These are phyloP conservation scores for Tinospora cordifolia DNA, from an alignment of 164 flowering plant species.

Conservation along the genomic window DNA sequence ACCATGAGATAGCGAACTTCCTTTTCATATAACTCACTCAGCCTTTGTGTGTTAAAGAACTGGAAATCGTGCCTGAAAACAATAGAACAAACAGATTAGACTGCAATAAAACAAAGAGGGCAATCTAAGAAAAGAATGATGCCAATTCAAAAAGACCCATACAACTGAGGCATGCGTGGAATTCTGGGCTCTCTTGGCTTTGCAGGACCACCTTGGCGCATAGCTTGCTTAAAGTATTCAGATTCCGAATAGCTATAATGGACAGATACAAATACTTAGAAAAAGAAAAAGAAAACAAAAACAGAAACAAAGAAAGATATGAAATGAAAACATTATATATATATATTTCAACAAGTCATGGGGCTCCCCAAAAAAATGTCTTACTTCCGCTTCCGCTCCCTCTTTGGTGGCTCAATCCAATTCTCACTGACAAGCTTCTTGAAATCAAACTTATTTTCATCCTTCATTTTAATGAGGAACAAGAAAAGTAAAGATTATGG, in stretches of 20 bases:
- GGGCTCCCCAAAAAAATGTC: slow-evolving; percentile 8
- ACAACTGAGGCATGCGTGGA: slow-evolving; percentile 99
- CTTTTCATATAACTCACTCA: slow-evolving; percentile 86
- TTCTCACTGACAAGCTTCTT: slow-evolving; percentile 94
- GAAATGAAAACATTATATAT: too few relatives aligned
- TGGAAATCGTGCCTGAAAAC: slow-evolving; percentile 89
- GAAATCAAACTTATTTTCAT: slow-evolving; percentile 84
- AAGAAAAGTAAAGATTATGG: slow-evolving; percentile 1
- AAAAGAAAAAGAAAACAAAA: background rate
- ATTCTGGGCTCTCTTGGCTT: slow-evolving; percentile 92
- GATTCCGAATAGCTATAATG: slow-evolving; percentile 71
- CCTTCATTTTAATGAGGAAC: slow-evolving; percentile 36
- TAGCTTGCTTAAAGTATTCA: slow-evolving; percentile 96
- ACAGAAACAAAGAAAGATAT: too few relatives aligned
- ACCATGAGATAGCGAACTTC: slow-evolving; percentile 96
- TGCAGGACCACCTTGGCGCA: slow-evolving; percentile 93
- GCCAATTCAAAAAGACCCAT: slow-evolving; percentile 23
- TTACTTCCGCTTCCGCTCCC: slow-evolving; percentile 98
- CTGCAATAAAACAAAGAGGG: background rate
- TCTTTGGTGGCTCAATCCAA: slow-evolving; percentile 91
- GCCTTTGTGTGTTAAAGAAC: slow-evolving; percentile 82
- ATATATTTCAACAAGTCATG: background rate
- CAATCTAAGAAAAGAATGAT: slow-evolving; percentile 4
- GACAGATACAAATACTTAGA: background rate
- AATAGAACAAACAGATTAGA: slow-evolving; percentile 4